Evolutionary conservation across 1,284 basidiomycete genomes (phyloP).

Genomic region (Wallemia ichthyophaga): DNA sequence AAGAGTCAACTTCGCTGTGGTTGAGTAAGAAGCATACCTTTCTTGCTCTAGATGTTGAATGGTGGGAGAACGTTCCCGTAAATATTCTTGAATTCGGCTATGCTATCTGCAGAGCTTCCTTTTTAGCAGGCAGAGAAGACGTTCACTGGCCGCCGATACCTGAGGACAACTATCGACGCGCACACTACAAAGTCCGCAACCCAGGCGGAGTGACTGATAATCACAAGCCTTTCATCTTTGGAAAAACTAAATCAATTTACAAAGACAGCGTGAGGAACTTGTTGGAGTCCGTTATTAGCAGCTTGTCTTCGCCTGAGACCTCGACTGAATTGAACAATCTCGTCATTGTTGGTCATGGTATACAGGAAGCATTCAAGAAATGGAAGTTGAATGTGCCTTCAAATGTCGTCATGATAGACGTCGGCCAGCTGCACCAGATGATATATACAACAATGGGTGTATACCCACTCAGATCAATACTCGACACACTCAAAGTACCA

Average conservation of each 20-base stretch:
- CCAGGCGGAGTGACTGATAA: not conserved
- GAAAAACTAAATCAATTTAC: not conserved
- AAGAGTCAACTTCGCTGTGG: not conserved
- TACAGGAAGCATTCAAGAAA: not conserved
- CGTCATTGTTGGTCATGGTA: not conserved
- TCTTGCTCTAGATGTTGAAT: not conserved
- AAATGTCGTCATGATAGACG: not conserved
- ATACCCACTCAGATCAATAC: not conserved
- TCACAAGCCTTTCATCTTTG: not conserved
- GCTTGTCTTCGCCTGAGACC: not conserved
- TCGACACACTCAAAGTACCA: not conserved
- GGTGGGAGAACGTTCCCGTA: not conserved
- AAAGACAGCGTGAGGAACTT: not conserved
- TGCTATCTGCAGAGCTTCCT: not conserved
- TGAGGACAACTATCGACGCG: not conserved
- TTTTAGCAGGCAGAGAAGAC: not conserved
- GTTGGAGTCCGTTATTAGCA: not conserved
- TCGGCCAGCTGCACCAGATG: not conserved
- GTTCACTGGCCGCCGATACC: not conserved
- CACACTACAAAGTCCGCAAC: not conserved
- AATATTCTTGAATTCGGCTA: not conserved
- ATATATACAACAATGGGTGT: not conserved
- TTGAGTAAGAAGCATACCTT: not conserved
- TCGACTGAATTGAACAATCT: not conserved
- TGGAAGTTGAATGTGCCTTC: not conserved